Percentiles rank a stretch among this genome's conserved stretches.
phyloP scores from a whole-genome alignment of 2,329 filamentous ascomycete genomes.

The Aureobasidium lini region DNA sequence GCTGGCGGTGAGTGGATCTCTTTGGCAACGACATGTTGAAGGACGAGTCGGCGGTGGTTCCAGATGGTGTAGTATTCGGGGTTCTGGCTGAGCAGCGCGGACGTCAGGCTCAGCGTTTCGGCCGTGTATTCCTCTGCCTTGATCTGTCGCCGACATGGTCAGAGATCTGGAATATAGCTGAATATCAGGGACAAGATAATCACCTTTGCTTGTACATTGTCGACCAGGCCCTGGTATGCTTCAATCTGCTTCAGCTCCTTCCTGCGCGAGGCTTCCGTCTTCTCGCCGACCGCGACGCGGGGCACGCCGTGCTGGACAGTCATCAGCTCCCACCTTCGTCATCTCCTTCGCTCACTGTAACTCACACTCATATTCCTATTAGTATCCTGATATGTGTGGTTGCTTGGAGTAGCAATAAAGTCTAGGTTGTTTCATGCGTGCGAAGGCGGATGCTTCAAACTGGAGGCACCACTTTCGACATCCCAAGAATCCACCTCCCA shows the following conservation, averaged over 20 bases:
- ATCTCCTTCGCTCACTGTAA: not conserved
- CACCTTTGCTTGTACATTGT: conserved; percentile 60
- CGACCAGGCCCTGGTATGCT: conserved; percentile 65
- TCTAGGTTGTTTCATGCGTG: not conserved
- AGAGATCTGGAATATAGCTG: not conserved
- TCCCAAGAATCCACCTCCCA: not conserved
- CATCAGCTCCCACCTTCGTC: conserved; percentile 1
- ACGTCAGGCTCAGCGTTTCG: conserved; percentile 57
- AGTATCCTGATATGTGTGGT: not conserved
- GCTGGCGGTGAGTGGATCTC: conserved; percentile 38
- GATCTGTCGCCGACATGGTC: conserved; percentile 25
- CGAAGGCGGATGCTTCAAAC: not conserved
- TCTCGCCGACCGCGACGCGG: conserved; percentile 47
- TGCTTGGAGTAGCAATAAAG: not conserved
- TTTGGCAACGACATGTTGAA: conserved; percentile 53
- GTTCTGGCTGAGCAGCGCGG: conserved; percentile 65
- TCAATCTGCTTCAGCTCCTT: conserved; percentile 69
- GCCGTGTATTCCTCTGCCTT: conserved; percentile 39
- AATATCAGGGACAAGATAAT: not conserved
- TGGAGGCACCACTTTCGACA: not conserved
- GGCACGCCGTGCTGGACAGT: conserved; percentile 69
- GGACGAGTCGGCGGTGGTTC: conserved; percentile 72
- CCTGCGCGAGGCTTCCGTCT: conserved; percentile 62
- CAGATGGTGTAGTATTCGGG: conserved; percentile 88
- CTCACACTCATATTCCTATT: conserved; percentile 1